Evolutionary conservation across 2,329 filamentous ascomycete species (phyloP).

Genomic region (Diaporthe sp.): DNA sequence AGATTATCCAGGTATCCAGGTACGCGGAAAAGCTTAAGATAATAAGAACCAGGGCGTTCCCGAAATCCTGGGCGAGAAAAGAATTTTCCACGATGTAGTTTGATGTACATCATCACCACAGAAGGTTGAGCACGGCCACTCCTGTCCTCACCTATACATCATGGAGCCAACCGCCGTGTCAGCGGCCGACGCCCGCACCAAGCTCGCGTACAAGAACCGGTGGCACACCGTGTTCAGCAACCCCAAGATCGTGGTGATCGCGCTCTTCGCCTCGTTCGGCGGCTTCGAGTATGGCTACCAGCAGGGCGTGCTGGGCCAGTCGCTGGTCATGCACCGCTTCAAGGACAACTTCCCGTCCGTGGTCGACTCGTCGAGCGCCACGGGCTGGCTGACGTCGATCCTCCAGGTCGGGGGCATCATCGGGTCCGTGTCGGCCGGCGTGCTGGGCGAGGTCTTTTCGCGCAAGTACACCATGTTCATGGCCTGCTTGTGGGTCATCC

Average conservation of each 20-base stretch:
- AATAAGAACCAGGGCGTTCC: slow-evolving; percentile 18
- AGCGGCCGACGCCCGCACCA: slow-evolving; percentile 24
- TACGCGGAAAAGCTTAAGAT: neutral
- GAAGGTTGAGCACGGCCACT: neutral
- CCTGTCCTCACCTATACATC: neutral
- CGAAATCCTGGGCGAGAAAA: neutral
- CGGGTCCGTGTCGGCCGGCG: slow-evolving; percentile 62
- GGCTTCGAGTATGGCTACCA: slow-evolving; percentile 68
- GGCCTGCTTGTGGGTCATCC: slow-evolving; percentile 61
- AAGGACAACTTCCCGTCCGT: slow-evolving; percentile 63
- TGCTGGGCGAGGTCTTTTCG: slow-evolving; percentile 63
- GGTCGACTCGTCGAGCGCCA: slow-evolving; percentile 60
- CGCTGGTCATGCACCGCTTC: slow-evolving; percentile 67
- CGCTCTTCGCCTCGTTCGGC: slow-evolving; percentile 52
- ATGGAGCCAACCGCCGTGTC: slow-evolving; percentile 22
- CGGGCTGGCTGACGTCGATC: slow-evolving; percentile 66
- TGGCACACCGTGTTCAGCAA: slow-evolving; percentile 36
- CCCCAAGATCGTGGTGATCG: slow-evolving; percentile 40
- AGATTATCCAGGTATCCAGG: slow-evolving; percentile 2
- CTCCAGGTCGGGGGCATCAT: slow-evolving; percentile 65
- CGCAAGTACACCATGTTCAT: slow-evolving; percentile 67
- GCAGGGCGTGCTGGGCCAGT: slow-evolving; percentile 68
- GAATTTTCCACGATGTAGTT: neutral
- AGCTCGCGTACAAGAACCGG: slow-evolving; percentile 34
- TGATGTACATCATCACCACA: neutral